Evolutionary conservation across 768 basidiomycete genomes (phyloP).

Genomic region (Mycena galericulata): DNA sequence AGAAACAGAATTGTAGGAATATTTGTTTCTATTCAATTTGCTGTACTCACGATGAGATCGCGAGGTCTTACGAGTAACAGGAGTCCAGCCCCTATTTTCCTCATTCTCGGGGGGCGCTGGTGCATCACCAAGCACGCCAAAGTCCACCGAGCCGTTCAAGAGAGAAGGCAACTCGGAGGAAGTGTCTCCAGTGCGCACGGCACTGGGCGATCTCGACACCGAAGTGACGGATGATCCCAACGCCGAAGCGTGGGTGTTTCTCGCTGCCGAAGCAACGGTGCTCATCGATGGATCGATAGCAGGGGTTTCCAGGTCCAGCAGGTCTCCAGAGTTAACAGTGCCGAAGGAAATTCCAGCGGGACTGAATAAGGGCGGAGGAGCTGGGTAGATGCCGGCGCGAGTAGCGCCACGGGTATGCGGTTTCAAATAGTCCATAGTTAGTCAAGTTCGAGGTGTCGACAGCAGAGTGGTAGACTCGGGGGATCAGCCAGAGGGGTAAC

Average conservation of each 20-base stretch:
- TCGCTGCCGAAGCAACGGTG: too few relatives aligned
- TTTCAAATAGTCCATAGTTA: too few relatives aligned
- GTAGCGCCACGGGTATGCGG: too few relatives aligned
- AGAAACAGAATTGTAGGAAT: neutral
- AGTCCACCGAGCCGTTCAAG: neutral
- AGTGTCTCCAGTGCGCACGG: too few relatives aligned
- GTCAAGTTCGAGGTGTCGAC: too few relatives aligned
- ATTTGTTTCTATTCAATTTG: neutral
- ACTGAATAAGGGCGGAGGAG: too few relatives aligned
- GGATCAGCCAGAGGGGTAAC: too few relatives aligned
- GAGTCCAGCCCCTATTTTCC: neutral
- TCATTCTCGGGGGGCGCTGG: neutral
- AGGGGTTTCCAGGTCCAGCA: neutral
- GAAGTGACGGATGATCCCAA: neutral
- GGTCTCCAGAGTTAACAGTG: neutral
- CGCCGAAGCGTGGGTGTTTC: neutral
- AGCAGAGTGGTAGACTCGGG: too few relatives aligned
- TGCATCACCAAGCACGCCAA: slow-evolving; percentile 6
- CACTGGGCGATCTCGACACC: neutral
- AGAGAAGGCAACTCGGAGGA: neutral
- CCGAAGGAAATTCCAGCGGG: too few relatives aligned
- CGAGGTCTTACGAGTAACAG: neutral
- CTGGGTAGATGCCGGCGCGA: too few relatives aligned
- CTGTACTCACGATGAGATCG: slow-evolving; percentile 1
- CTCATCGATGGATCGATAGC: too few relatives aligned